These are phyloP conservation scores for Bolboschoenoplectus hybrid DNA, from an alignment of 202 grass and related monocot genomes.

Conservation along the genomic window DNA sequence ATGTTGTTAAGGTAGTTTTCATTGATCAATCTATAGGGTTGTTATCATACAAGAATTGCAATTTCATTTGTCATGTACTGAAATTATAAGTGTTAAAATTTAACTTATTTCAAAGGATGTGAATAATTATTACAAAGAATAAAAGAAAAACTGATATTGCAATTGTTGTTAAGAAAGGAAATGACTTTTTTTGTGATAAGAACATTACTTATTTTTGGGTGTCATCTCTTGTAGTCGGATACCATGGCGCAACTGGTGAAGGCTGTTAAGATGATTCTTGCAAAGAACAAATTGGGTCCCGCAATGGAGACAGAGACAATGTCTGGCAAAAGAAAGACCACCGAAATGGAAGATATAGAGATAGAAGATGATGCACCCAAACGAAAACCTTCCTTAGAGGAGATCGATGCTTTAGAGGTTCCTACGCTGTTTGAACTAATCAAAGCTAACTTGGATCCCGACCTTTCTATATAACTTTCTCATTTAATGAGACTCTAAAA, in stretches of 20 bases:
- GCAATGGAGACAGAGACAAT: not conserved
- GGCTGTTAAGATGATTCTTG: slow-evolving; percentile 93
- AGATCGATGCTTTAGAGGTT: slow-evolving; percentile 97
- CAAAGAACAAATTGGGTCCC: slow-evolving; percentile 43
- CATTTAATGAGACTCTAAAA: slow-evolving; percentile 15
- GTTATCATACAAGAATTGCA: slow-evolving; percentile 12
- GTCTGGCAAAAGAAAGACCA: slow-evolving; percentile 42
- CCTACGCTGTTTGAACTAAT: slow-evolving; percentile 23
- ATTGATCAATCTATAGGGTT: slow-evolving; percentile 32
- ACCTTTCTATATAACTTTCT: not conserved
- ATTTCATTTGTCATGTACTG: not conserved
- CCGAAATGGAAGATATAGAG: slow-evolving; percentile 71
- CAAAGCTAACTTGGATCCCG: not conserved
- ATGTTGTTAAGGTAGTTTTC: slow-evolving; percentile 76
- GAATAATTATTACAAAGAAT: slow-evolving; percentile 28
- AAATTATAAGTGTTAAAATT: not conserved
- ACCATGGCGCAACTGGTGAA: slow-evolving; percentile 98
- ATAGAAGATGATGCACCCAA: slow-evolving; percentile 90
- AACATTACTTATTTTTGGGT: not conserved
- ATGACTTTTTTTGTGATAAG: not conserved
- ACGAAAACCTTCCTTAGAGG: slow-evolving; percentile 87
- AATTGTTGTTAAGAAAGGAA: slow-evolving; percentile 25
- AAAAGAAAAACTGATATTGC: not conserved
- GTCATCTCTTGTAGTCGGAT: slow-evolving; percentile 51
- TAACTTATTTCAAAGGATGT: slow-evolving; percentile 38